A percentile compares a stretch with the other conserved stretches of the same genome.
Evolutionary conservation across 2,329 filamentous ascomycete genomes (phyloP).

Genomic region (Emmonsia crescens): DNA sequence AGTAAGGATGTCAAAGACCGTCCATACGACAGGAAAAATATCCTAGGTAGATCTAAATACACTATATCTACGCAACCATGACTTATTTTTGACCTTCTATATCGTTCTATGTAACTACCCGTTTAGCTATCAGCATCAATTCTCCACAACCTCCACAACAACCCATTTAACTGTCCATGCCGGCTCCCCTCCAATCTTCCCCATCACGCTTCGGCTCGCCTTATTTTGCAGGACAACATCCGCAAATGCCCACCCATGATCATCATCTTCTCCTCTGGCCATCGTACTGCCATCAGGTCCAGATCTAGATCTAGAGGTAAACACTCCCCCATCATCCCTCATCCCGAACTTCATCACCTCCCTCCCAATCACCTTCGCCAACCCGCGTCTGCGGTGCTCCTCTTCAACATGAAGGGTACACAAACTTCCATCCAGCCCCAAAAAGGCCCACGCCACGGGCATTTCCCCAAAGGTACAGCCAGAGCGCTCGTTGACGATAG

Average conservation of each 20-base stretch:
- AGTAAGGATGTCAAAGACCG: no score
- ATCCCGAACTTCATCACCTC: constrained; percentile 25
- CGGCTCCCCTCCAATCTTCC: constrained; percentile 31
- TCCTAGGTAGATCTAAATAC: no score
- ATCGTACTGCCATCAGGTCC: background rate
- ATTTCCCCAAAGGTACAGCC: constrained; percentile 12
- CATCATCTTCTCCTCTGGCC: background rate
- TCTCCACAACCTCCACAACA: constrained; percentile 21
- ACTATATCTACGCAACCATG: no score
- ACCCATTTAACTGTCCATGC: constrained; percentile 29
- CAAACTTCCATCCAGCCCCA: constrained; percentile 29
- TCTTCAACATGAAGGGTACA: constrained; percentile 32
- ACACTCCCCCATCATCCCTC: constrained; percentile 13
- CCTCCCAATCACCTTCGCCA: constrained; percentile 24
- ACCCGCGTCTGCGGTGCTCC: constrained; percentile 29
- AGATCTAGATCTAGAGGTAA: constrained; percentile 5
- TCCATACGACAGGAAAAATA: background rate
- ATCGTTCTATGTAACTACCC: no score
- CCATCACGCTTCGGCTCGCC: constrained; percentile 33
- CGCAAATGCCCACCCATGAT: constrained; percentile 25
- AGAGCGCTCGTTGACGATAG: background rate
- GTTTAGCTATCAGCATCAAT: no score
- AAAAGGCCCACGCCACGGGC: constrained; percentile 33
- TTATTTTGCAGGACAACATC: constrained; percentile 28
- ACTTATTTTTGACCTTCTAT: no score